phyloP scores from a whole-genome alignment of 192 early-diverging fungal species.

The Coemansia javaensis region DNA sequence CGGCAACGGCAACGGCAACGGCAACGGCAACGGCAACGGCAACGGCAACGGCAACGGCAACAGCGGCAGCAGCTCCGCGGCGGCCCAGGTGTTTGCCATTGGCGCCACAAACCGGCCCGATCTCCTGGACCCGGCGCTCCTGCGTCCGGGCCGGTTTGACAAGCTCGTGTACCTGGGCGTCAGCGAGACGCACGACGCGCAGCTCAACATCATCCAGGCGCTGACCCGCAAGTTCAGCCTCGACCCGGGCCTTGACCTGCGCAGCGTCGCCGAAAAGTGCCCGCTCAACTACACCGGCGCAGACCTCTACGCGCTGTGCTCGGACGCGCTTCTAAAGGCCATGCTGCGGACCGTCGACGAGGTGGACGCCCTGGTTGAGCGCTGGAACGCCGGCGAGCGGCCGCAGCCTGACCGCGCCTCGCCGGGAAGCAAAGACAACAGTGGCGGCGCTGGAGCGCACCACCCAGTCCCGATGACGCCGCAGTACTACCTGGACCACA shows the following conservation, averaged over 20 bases:
- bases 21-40: too few relatives aligned
- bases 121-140: constrained; percentile 85
- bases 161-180: constrained; percentile 96
- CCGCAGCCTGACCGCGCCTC: background rate
- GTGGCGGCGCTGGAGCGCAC: background rate
- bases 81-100: constrained; percentile 88
- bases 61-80: constrained; percentile 31
- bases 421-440: too few relatives aligned
- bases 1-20: constrained; percentile 37
- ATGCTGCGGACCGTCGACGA: constrained; percentile 81
- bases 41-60: constrained; percentile 29
- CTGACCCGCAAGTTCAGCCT: constrained; percentile 95
- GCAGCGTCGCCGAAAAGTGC: constrained; percentile 70
- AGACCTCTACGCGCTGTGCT: constrained; percentile 97
- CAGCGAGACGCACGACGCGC: constrained; percentile 79
- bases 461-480: constrained; percentile 69
- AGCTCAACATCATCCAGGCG: constrained; percentile 85
- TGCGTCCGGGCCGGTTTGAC: constrained; percentile 96
- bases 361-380: constrained; percentile 55
- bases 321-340: constrained; percentile 95
- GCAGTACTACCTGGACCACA: constrained; percentile 86
- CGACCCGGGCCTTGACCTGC: constrained; percentile 70
- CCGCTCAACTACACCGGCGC: constrained; percentile 96
- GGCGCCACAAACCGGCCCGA: constrained; percentile 98
- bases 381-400: constrained; percentile 25